phyloP scores from a whole-genome alignment of 345 rosid species.

The Psidium friedrichsthalianum region DNA sequence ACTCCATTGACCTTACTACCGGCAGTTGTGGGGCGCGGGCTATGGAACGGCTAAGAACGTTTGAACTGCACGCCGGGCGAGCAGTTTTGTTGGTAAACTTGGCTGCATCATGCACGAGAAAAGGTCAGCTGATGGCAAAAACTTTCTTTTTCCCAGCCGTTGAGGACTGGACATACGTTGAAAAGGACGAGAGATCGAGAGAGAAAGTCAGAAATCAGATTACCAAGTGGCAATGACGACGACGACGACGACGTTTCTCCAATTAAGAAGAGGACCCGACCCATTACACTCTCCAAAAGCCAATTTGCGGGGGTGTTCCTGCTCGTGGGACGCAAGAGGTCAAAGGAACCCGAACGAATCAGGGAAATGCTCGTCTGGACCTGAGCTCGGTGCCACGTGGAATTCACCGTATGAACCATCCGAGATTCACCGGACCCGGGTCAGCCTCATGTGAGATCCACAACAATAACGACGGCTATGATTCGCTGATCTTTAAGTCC shows the following conservation, averaged over 20 bases:
- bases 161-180: too few relatives aligned
- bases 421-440: neutral
- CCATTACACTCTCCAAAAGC: neutral
- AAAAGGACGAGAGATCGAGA: too few relatives aligned
- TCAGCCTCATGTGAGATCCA: neutral
- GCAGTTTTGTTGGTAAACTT: neutral
- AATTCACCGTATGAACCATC: neutral
- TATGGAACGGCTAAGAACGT: neutral
- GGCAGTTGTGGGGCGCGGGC: neutral
- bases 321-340: neutral
- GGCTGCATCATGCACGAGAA: neutral
- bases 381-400: neutral
- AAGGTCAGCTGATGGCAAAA: neutral
- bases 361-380: neutral
- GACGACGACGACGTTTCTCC: too few relatives aligned
- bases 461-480: neutral
- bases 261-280: too few relatives aligned
- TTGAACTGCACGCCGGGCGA: accelerated
- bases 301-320: neutral
- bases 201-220: neutral
- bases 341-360: neutral
- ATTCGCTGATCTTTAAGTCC: neutral
- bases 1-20: neutral
- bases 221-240: too few relatives aligned
- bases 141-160: neutral